Conservation (phyloP, 371 early-diverging fungal species). For the Actinomucor elegans region DNA sequence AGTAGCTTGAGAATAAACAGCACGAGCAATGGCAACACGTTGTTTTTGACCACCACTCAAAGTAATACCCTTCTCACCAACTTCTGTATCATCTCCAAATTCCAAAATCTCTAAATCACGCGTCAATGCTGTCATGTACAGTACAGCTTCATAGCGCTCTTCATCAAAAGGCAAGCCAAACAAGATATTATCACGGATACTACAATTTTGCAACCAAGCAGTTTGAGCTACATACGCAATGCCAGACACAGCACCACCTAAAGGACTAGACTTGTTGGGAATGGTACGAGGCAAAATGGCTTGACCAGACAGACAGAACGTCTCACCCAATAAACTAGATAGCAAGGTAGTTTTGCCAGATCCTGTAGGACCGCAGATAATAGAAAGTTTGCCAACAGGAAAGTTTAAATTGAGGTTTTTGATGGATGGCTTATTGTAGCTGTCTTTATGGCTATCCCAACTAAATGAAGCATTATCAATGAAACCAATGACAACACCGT, state of each 20-base stretch:
- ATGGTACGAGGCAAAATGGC: slow-evolving; percentile 46
- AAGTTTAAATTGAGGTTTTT: slow-evolving; percentile 60
- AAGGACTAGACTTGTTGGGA: neutral
- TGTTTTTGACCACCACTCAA: slow-evolving; percentile 89
- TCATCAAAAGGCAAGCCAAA: slow-evolving; percentile 74
- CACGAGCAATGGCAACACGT: slow-evolving; percentile 74
- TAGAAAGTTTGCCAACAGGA: slow-evolving; percentile 64
- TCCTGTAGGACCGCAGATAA: slow-evolving; percentile 79
- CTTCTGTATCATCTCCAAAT: slow-evolving; percentile 84
- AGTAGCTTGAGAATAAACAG: slow-evolving; percentile 72
- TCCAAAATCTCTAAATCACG: slow-evolving; percentile 82
- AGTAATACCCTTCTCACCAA: slow-evolving; percentile 88
- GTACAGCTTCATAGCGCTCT: slow-evolving; percentile 60
- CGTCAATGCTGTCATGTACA: slow-evolving; percentile 71
- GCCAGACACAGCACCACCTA: slow-evolving; percentile 46
- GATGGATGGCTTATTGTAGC: slow-evolving; percentile 44
- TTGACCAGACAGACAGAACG: slow-evolving; percentile 41
- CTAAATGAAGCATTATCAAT: slow-evolving; percentile 50
- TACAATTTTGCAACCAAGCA: slow-evolving; percentile 83
- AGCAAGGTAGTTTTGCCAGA: slow-evolving; percentile 80
- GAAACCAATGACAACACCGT: slow-evolving; percentile 39
- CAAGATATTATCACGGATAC: slow-evolving; percentile 80
- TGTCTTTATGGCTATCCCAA: slow-evolving; percentile 39
- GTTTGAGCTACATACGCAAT: slow-evolving; percentile 81
- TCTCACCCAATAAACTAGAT: slow-evolving; percentile 65